A percentile compares a stretch with the other conserved stretches of the same genome.
phyloP scores from a whole-genome alignment of 148 eudicot species.

The Silene latifolia region DNA sequence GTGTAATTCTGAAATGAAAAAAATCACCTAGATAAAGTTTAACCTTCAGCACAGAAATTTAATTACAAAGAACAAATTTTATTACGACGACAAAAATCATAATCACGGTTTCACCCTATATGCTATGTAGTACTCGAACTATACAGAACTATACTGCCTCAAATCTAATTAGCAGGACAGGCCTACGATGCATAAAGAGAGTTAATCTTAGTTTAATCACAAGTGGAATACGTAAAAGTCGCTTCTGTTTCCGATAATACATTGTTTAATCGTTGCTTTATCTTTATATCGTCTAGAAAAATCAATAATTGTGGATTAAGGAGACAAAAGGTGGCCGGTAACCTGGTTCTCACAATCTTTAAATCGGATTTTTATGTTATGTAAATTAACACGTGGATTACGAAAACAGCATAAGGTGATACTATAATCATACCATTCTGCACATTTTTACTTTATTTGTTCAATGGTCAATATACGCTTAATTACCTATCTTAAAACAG shows the following conservation, averaged over 20 bases:
- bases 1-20: not conserved
- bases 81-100: not conserved
- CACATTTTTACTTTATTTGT: not conserved
- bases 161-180: not conserved
- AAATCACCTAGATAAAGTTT: not conserved
- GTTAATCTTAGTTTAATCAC: slow-evolving; percentile 16
- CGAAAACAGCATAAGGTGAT: not conserved
- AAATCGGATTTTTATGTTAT: not conserved
- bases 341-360: slow-evolving; percentile 3
- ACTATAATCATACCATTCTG: not conserved
- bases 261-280: not conserved
- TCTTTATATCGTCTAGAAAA: not conserved
- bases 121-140: not conserved
- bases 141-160: not conserved
- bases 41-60: not conserved
- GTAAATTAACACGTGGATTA: slow-evolving; percentile 3
- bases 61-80: not conserved
- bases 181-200: not conserved
- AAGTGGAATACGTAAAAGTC: slow-evolving; percentile 20
- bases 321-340: slow-evolving; percentile 14
- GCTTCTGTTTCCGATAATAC: slow-evolving; percentile 6
- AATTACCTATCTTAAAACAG: not conserved
- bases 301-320: slow-evolving; percentile 3
- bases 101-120: not conserved
- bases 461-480: slow-evolving; percentile 3